These are phyloP conservation scores for Suillus discolor DNA, from an alignment of 768 basidiomycete species.

Conservation along the genomic window DNA sequence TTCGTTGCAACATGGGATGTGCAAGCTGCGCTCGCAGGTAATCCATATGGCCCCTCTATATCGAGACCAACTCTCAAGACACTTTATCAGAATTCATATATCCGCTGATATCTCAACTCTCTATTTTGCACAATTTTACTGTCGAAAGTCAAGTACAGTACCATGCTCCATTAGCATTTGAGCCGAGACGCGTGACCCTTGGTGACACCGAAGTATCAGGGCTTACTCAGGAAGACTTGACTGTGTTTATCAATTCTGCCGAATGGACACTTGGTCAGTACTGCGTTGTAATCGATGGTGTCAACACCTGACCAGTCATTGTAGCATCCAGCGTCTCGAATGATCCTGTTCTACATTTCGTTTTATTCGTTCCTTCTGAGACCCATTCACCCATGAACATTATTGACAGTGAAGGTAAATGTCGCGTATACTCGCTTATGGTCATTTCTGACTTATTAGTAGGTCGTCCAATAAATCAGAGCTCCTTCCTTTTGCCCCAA, in stretches of 20 bases:
- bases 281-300: conserved; percentile 17
- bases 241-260: conserved; percentile 93
- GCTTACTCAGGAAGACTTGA: conserved; percentile 80
- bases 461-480: conserved; percentile 53
- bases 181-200: conserved; percentile 45
- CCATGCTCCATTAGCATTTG: conserved; percentile 87
- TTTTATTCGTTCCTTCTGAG: conserved; percentile 82
- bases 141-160: conserved; percentile 94
- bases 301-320: not conserved
- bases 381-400: conserved; percentile 72
- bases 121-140: conserved; percentile 83
- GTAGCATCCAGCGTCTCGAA: conserved; percentile 90
- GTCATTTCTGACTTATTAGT: conserved; percentile 15
- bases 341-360: conserved; percentile 92
- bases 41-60: conserved; percentile 31
- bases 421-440: conserved; percentile 12
- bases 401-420: conserved; percentile 52
- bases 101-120: conserved; percentile 63
- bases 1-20: conserved; percentile 75
- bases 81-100: conserved; percentile 60
- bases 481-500: conserved; percentile 88
- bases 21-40: conserved; percentile 60
- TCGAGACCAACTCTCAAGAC: conserved; percentile 20
- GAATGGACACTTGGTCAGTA: conserved; percentile 88
- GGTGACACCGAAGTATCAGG: conserved; percentile 47